Base-by-base conservation (phyloP, 2,329 filamentous ascomycete species). In the Xylariaceae sp. region DNA sequence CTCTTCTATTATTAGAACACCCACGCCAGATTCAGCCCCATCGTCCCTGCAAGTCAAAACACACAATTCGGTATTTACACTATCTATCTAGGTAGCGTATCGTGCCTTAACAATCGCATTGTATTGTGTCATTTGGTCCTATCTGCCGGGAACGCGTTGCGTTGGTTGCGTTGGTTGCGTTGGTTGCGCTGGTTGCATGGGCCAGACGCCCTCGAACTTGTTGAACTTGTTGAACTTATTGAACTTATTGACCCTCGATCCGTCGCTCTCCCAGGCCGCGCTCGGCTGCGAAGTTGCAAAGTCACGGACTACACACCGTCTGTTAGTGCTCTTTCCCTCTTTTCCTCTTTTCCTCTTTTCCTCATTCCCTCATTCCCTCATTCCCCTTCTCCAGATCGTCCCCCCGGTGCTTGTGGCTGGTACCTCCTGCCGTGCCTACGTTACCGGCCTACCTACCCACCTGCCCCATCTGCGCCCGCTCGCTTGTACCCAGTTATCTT, bases 1-100 rank as follows among this genome's bases (percentile, higher is more conserved):
- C 70, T 65, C 64, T 61, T 74, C 75, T 78, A 77, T 76, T 74
- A 75, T 77, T 78, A 77, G 75, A 72, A 77, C 66, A 73, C 58
- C 71, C 70, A 73, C 72, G 70, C 72, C 73, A 74, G 73, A 73
- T 76, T 73, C 74, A 76, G 73, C 75, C 75, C 74, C 75, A 75
- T 72, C 65, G 67, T 65, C 67, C 67, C 70, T 61, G 68, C 69
- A 71, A 65, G 64, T 66, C 63, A 65, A 67, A 67, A 66, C 46
- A 44, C 48, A 12, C 48, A 19, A 54, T 49, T 50, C 54, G 63
- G 65, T 37, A 37, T 19, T 19, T 19, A 19, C 19, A 19, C 19
- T 19, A 19, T 19, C 19, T 19, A 19, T 19, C 19, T 19, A 19
- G 9, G 26, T 12, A 41, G 39, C 2, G 42, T 44, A 44, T 27